phyloP scores from a whole-genome alignment of 2,329 filamentous ascomycete genomes.

The Botrytis cinerea region DNA sequence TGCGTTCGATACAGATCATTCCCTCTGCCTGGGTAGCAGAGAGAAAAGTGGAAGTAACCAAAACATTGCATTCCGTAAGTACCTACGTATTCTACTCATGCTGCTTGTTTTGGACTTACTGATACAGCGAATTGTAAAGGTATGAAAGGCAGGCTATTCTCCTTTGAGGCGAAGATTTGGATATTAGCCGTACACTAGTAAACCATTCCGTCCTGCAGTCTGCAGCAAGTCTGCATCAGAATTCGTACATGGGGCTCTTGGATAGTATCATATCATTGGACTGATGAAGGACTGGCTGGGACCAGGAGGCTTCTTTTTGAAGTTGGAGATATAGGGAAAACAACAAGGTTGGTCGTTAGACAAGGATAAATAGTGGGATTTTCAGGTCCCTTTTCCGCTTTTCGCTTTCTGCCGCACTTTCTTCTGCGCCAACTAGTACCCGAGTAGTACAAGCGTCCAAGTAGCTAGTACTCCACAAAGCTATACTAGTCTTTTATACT shows the following conservation, averaged over 20 bases:
- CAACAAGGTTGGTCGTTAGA: background rate
- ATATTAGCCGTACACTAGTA: conserved; percentile 15
- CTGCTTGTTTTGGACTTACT: conserved; percentile 7
- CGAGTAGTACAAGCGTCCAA: background rate
- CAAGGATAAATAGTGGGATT: conserved; percentile 4
- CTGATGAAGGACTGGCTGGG: conserved; percentile 26
- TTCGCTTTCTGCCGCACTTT: background rate
- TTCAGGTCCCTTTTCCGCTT: background rate
- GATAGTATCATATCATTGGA: conserved; percentile 32
- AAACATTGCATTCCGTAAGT: background rate
- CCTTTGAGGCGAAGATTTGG: background rate
- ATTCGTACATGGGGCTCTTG: conserved; percentile 31
- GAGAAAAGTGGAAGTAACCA: background rate
- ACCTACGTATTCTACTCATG: background rate
- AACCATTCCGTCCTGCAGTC: conserved; percentile 1
- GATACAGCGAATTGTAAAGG: background rate
- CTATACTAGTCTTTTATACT: background rate
- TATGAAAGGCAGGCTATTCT: background rate
- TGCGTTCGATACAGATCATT: background rate
- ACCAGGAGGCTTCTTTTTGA: conserved; percentile 16
- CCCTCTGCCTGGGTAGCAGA: background rate
- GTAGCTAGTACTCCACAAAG: background rate
- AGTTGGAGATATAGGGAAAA: conserved; percentile 24
- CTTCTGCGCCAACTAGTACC: background rate
- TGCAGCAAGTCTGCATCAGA: conserved; percentile 12